Conservation (phyloP, 345 rosid species). For the Aquilaria sinensis region DNA sequence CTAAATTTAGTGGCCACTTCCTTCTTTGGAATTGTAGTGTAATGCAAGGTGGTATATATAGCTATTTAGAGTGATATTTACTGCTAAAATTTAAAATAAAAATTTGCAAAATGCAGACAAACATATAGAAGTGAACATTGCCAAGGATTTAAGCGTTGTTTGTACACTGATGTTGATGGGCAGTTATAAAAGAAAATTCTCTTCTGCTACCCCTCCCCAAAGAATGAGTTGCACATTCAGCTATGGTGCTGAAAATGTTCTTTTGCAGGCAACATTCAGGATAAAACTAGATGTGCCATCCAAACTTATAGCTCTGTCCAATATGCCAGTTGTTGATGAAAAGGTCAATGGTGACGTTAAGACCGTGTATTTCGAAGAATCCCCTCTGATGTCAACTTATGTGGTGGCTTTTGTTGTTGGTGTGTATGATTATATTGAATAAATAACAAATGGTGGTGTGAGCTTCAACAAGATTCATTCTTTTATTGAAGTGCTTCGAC, state of each 20-base stretch:
- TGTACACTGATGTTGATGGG: too few species aligned
- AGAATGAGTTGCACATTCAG: neutral
- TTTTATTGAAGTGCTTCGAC: neutral
- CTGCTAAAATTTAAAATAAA: too few species aligned
- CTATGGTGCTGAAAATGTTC: neutral
- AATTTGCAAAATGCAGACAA: too few species aligned
- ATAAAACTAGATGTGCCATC: slow-evolving; percentile 24
- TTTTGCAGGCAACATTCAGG: slow-evolving; percentile 33
- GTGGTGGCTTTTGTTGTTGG: slow-evolving; percentile 43
- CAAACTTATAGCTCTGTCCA: slow-evolving; percentile 30
- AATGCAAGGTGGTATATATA: too few species aligned
- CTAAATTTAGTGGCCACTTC: too few species aligned
- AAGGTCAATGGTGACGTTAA: slow-evolving; percentile 21
- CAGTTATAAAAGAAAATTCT: too few species aligned
- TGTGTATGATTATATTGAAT: slow-evolving; percentile 34
- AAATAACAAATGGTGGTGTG: slow-evolving; percentile 29
- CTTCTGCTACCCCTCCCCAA: too few species aligned
- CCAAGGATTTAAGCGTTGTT: too few species aligned
- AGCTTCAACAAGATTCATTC: neutral
- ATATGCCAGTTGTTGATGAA: slow-evolving; percentile 38
- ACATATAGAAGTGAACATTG: too few species aligned
- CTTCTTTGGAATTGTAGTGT: too few species aligned
- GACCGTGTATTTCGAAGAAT: slow-evolving; percentile 31
- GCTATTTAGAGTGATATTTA: too few species aligned
- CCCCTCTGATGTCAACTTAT: slow-evolving; percentile 43